A percentile compares a stretch with the other conserved stretches of the same genome.
phyloP scores from a whole-genome alignment of 1,139 yeast species.

The Taphrina confusa region DNA sequence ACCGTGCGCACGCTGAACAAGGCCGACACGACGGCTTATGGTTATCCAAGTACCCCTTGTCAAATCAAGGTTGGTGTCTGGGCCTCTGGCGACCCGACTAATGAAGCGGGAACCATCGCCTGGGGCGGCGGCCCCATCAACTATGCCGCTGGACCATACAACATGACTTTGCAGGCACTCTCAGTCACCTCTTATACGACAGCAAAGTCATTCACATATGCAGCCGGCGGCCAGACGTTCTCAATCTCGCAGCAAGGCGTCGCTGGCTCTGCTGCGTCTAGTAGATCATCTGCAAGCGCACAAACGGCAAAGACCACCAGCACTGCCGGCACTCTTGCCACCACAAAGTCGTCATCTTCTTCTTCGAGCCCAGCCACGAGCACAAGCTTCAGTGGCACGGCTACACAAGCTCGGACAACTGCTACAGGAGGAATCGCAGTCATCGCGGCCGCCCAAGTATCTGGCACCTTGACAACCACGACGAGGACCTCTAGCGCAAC shows the following conservation, averaged over 20 bases:
- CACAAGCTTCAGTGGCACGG: not conserved
- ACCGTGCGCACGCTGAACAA: constrained; percentile 70
- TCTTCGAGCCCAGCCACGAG: not conserved
- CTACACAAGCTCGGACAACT: not conserved
- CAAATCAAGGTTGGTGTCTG: constrained; percentile 82
- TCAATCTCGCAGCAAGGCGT: constrained; percentile 9
- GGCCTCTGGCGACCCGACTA: constrained; percentile 80
- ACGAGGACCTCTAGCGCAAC: not conserved
- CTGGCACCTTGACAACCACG: not conserved
- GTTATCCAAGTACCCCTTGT: constrained; percentile 89
- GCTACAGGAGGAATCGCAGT: not conserved
- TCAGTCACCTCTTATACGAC: constrained; percentile 25
- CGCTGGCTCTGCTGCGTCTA: not conserved
- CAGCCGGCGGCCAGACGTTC: constrained; percentile 18
- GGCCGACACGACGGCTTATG: constrained; percentile 66
- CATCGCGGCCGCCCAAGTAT: constrained; percentile 7
- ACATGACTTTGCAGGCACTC: constrained; percentile 22
- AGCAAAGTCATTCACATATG: constrained; percentile 21
- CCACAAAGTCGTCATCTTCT: too few relatives aligned
- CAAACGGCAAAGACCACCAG: not conserved
- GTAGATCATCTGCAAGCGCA: not conserved
- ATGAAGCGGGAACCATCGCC: constrained; percentile 72
- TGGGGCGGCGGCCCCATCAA: constrained; percentile 94
- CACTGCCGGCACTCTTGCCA: not conserved
- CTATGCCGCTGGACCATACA: constrained; percentile 45